Evolutionary conservation across 169 alveolate genomes (phyloP).

Genomic region (Cryptosporidium andersoni): DNA sequence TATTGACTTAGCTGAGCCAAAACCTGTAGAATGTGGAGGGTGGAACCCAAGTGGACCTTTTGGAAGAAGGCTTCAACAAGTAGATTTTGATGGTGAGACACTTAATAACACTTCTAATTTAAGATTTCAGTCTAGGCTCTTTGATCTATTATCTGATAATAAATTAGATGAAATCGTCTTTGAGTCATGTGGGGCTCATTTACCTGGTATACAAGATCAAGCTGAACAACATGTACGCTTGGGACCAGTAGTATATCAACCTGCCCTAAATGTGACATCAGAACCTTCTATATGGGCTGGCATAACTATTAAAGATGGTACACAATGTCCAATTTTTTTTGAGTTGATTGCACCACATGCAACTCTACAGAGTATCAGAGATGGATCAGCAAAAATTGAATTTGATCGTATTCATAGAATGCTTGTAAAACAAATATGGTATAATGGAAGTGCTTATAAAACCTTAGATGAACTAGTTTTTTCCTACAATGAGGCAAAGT

Average conservation of each 20-base stretch:
- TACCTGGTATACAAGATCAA: slow-evolving; percentile 39
- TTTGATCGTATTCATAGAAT: slow-evolving; percentile 59
- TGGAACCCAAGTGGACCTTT: slow-evolving; percentile 78
- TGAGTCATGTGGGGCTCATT: slow-evolving; percentile 51
- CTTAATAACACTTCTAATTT: background rate
- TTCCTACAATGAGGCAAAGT: slow-evolving; percentile 61
- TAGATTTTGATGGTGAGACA: slow-evolving; percentile 4
- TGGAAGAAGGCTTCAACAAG: slow-evolving; percentile 73
- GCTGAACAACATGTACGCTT: slow-evolving; percentile 56
- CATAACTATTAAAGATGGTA: slow-evolving; percentile 51
- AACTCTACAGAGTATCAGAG: slow-evolving; percentile 48
- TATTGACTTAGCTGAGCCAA: slow-evolving; percentile 66
- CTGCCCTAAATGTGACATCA: background rate
- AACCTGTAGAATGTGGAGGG: slow-evolving; percentile 78
- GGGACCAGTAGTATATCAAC: slow-evolving; percentile 64
- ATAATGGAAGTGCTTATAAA: slow-evolving; percentile 65
- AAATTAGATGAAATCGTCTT: slow-evolving; percentile 25
- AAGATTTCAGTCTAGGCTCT: background rate
- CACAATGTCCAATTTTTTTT: slow-evolving; percentile 43
- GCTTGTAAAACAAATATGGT: slow-evolving; percentile 72
- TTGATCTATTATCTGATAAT: slow-evolving; percentile 34
- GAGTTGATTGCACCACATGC: slow-evolving; percentile 51
- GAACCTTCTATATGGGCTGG: slow-evolving; percentile 75
- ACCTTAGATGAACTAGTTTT: slow-evolving; percentile 69
- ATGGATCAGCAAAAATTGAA: slow-evolving; percentile 54